These are phyloP conservation scores for Cladosporium halotolerans DNA, from an alignment of 2,329 filamentous ascomycete genomes.

Conservation along the genomic window DNA sequence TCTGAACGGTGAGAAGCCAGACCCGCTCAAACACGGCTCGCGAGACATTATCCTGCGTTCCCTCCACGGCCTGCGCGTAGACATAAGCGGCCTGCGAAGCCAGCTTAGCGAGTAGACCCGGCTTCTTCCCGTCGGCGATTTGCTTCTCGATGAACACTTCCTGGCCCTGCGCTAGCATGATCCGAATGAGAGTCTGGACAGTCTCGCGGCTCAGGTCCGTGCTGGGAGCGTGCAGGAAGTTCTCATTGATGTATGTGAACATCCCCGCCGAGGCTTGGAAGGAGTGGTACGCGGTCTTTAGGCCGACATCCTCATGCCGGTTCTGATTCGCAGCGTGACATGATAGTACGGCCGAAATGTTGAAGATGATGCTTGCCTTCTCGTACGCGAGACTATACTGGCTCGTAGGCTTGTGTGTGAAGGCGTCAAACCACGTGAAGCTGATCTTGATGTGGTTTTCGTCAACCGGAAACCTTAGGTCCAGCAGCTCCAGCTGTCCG, in stretches of 20 bases:
- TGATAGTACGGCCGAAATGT: constrained; percentile 93
- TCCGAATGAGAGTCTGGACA: constrained; percentile 84
- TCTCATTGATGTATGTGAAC: constrained; percentile 99
- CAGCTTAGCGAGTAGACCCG: constrained; percentile 83
- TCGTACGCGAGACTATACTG: constrained; percentile 97
- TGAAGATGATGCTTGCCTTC: constrained; percentile 98
- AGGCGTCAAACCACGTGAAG: constrained; percentile 99
- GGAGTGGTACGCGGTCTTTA: constrained; percentile 96
- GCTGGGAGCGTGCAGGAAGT: constrained; percentile 93
- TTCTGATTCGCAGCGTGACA: constrained; percentile 93
- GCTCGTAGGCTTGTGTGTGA: constrained; percentile 93
- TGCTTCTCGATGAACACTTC: constrained; percentile 98
- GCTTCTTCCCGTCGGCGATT: constrained; percentile 85
- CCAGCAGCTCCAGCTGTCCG: constrained; percentile 88
- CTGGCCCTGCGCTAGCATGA: constrained; percentile 93
- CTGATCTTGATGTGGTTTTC: constrained; percentile 99
- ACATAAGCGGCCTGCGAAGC: constrained; percentile 85
- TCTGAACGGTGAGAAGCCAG: constrained; percentile 77
- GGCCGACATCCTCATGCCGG: constrained; percentile 79
- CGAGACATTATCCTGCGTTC: constrained; percentile 84
- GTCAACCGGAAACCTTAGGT: constrained; percentile 91
- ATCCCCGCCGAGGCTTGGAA: constrained; percentile 98
- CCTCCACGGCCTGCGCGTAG: constrained; percentile 81
- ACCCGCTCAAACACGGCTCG: constrained; percentile 91
- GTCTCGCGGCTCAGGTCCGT: constrained; percentile 94